phyloP scores from a whole-genome alignment of 2,329 filamentous ascomycete genomes.

The Dissoconium aciculare region DNA sequence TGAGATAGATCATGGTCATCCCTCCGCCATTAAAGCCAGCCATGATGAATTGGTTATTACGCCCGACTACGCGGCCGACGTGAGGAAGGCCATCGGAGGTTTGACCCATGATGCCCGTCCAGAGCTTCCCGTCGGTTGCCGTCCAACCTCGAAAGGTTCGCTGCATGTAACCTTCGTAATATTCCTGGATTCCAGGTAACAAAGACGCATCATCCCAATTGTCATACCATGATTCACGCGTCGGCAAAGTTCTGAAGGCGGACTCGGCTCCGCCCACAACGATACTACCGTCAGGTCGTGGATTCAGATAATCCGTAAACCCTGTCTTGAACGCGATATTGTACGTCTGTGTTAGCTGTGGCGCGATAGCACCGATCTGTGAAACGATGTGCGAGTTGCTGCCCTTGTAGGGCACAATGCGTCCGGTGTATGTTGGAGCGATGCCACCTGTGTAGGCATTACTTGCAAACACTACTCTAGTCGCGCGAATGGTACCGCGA shows the following conservation, averaged over 20 bases:
- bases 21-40: slow-evolving; percentile 16
- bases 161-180: slow-evolving; percentile 38
- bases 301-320: slow-evolving; percentile 28
- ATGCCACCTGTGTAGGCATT: slow-evolving; percentile 18
- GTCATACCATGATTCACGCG: slow-evolving; percentile 31
- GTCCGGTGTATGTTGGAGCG: slow-evolving; percentile 23
- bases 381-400: slow-evolving; percentile 35
- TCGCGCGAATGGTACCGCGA: slow-evolving; percentile 16
- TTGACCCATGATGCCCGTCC: slow-evolving; percentile 29
- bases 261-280: slow-evolving; percentile 31
- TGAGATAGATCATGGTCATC: slow-evolving; percentile 14
- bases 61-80: slow-evolving; percentile 14
- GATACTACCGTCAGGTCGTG: slow-evolving; percentile 32
- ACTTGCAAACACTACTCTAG: slow-evolving; percentile 22
- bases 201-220: slow-evolving; percentile 33
- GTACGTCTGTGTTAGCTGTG: slow-evolving; percentile 19
- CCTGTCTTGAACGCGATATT: slow-evolving; percentile 13
- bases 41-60: slow-evolving; percentile 11
- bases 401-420: slow-evolving; percentile 18
- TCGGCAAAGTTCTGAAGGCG: slow-evolving; percentile 23
- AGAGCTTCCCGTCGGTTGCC: slow-evolving; percentile 27
- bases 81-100: slow-evolving; percentile 13
- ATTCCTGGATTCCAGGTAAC: slow-evolving; percentile 29
- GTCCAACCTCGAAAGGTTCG: slow-evolving; percentile 37
- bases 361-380: slow-evolving; percentile 7